These are phyloP conservation scores for Corylus avellana DNA, from an alignment of 306 rosid species.

Conservation along the genomic window DNA sequence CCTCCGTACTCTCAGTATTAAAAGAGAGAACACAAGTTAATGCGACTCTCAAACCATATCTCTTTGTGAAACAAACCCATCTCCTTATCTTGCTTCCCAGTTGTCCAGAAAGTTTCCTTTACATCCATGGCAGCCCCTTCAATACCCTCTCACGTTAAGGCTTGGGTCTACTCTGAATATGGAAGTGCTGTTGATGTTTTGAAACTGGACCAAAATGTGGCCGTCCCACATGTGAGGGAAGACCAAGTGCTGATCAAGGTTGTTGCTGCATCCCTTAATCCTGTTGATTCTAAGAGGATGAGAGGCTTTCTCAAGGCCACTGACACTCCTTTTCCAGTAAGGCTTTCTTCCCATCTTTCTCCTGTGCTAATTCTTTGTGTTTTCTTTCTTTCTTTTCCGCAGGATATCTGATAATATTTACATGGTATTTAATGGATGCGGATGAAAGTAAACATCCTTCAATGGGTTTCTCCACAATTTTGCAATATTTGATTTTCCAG, in stretches of 20 bases:
- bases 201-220: conserved; percentile 41
- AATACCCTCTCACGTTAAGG: conserved; percentile 44
- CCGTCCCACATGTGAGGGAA: conserved; percentile 45
- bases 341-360: background rate
- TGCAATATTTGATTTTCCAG: background rate
- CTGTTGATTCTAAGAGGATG: conserved; percentile 58
- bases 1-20: too few relatives aligned
- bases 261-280: conserved; percentile 68
- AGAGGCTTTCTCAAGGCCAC: conserved; percentile 32
- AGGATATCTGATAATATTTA: too few relatives aligned
- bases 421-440: too few relatives aligned
- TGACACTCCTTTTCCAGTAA: conserved; percentile 32
- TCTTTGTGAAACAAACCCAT: background rate
- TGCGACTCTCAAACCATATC: background rate
- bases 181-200: conserved; percentile 52
- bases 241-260: conserved; percentile 72
- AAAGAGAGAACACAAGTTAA: background rate
- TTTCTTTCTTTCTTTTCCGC: background rate
- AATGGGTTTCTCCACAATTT: too few relatives aligned
- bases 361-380: background rate
- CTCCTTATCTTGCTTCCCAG: background rate
- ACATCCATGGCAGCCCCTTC: conserved; percentile 34
- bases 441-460: too few relatives aligned
- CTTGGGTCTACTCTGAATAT: conserved; percentile 57
- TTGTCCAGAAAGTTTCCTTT: background rate